Base-by-base conservation (phyloP, 768 basidiomycete species). In the Leccinum rimulosum region DNA sequence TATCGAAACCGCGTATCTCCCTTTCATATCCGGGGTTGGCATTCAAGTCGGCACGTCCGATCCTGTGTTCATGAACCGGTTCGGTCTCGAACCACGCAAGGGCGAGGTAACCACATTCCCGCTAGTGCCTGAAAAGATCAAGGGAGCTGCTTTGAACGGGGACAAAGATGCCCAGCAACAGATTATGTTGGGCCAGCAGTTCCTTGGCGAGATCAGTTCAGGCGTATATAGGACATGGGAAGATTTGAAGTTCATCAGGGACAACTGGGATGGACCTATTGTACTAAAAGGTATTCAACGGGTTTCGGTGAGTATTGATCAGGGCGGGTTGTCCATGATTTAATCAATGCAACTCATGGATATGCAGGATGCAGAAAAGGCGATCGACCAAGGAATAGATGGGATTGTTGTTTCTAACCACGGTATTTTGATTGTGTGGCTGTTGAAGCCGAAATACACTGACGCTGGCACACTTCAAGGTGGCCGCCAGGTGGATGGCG, bases 401-500 rank as follows among this genome's bases (percentile, higher is more conserved):
- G 80, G 82, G 1, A 79, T 82, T 50, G 63, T 82, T 15, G 80
- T 81, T 30, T 78, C 77, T 8, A 82, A 80, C 48, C 79, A 79
- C 17, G 71, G 71, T 71, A 12, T 8, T 38, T 25, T 48, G 25
- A 25, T 14, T 35, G 15, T 14, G n/a, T 19, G 5, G 30, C 7
- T 54, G 11, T 33, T 3, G 8, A 3, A 27, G 4, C 2, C 6
- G 12, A 3, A 27, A 5, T 28, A 12, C 27, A 11, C 48, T 56
- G 40, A 63, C 4, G 17, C 10, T 31, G 31, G 8, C 40, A 22
- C 8, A 4, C 30, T 19, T 51, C 1, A 52, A 89, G 88, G 88
- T 51, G 89, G 88, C 5, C 81, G 90, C 19, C 89, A 91, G 69
- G 75, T 90, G 2, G 94, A 95, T 68, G 91, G 92, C 2, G 88